phyloP scores from a whole-genome alignment of 2,329 filamentous ascomycete genomes.

The Blastomyces gilchristii region DNA sequence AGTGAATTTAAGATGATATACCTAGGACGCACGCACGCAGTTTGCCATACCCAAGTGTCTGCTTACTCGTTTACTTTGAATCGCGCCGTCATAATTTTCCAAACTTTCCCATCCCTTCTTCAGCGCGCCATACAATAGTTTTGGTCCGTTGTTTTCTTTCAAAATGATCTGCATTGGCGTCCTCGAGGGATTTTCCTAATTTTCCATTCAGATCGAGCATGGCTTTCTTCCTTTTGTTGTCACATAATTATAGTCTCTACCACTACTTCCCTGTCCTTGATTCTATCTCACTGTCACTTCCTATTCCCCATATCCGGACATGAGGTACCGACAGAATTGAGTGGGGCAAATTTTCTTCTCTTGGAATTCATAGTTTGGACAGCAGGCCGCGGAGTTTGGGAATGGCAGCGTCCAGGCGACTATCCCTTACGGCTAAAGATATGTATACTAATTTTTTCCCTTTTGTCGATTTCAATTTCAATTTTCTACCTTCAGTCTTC shows the following conservation, averaged over 20 bases:
- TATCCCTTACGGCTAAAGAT: neutral
- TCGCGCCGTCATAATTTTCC: neutral
- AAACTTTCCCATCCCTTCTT: neutral
- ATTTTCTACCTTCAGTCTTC: constrained; percentile 11
- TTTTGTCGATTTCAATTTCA: neutral
- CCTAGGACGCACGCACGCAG: neutral
- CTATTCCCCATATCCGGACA: neutral
- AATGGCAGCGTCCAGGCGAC: neutral
- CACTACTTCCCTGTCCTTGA: neutral
- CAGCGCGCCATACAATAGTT: neutral
- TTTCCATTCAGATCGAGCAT: neutral
- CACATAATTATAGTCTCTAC: neutral
- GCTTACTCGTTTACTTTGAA: neutral
- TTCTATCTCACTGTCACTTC: neutral
- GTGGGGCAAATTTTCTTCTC: neutral
- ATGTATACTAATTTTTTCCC: neutral
- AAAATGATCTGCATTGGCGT: neutral
- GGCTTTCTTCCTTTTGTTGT: neutral
- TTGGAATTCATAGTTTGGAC: neutral
- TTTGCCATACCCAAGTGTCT: neutral
- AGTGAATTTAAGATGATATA: neutral
- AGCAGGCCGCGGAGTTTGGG: neutral
- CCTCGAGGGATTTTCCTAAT: neutral
- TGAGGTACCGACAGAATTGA: neutral
- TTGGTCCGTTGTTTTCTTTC: neutral